Conservation (phyloP, 768 basidiomycete species). For the Boletus patriciae region DNA sequence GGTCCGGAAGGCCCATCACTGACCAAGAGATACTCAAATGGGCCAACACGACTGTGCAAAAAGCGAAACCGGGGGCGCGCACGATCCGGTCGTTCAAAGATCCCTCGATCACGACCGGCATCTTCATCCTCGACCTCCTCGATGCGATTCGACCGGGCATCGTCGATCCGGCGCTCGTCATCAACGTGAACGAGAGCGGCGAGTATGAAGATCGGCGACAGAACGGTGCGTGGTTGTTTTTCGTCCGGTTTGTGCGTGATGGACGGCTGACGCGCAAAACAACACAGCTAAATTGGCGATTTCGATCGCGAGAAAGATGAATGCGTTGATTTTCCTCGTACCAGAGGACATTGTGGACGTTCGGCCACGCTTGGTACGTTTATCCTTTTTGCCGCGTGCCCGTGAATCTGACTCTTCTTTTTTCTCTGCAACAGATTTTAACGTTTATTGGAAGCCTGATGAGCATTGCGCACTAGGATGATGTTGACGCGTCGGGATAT, state of each 20-base stretch:
- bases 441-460: slow-evolving; percentile 95
- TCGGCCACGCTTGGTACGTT: slow-evolving; percentile 79
- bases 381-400: not conserved
- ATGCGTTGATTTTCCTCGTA: slow-evolving; percentile 92
- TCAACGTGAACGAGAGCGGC: slow-evolving; percentile 56
- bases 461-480: slow-evolving; percentile 51
- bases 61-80: slow-evolving; percentile 54
- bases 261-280: not conserved
- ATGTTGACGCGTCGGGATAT: not conserved
- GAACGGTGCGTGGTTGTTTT: slow-evolving; percentile 63
- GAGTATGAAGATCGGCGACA: slow-evolving; percentile 86
- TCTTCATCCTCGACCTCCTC: slow-evolving; percentile 92
- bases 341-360: slow-evolving; percentile 97
- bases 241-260: not conserved
- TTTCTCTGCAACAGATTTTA: slow-evolving; percentile 59
- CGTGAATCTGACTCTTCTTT: not conserved
- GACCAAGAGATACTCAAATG: slow-evolving; percentile 95
- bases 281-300: slow-evolving; percentile 91
- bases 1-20: slow-evolving; percentile 77
- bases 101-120: slow-evolving; percentile 78
- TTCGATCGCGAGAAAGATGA: slow-evolving; percentile 98
- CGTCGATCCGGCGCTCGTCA: slow-evolving; percentile 84
- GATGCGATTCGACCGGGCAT: slow-evolving; percentile 92
- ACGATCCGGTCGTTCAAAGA: slow-evolving; percentile 94
- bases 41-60: slow-evolving; percentile 89